Percentiles rank a stretch among this genome's conserved stretches.
Evolutionary conservation across 2,329 filamentous ascomycete genomes (phyloP).

Genomic region (Venturiaceae sp.): DNA sequence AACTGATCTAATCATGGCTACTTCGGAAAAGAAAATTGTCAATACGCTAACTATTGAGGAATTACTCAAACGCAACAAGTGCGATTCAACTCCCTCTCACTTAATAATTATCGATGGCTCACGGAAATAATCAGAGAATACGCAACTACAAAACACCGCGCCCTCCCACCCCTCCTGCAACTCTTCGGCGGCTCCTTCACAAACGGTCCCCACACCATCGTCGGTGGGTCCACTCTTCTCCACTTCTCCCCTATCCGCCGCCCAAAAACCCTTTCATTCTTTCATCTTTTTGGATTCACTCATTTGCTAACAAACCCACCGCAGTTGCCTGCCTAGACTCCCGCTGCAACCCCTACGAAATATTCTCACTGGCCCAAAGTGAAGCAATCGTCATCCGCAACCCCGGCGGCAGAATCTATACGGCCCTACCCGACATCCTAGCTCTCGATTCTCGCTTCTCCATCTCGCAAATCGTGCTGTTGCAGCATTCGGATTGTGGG

Average conservation of each 20-base stretch:
- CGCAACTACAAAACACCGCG: neutral
- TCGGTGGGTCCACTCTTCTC: neutral
- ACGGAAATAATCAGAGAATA: neutral
- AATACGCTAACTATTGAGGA: neutral
- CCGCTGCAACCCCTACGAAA: neutral
- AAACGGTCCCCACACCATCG: neutral
- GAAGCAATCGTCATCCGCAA: neutral
- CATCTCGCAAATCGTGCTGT: neutral
- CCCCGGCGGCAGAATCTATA: neutral
- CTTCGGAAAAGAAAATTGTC: neutral
- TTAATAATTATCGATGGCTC: neutral
- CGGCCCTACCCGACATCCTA: neutral
- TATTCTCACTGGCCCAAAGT: neutral
- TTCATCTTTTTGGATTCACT: neutral
- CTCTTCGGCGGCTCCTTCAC: neutral
- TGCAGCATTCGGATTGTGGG: neutral
- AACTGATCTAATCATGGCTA: neutral
- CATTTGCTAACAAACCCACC: neutral
- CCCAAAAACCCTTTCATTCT: neutral
- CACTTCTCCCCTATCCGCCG: neutral
- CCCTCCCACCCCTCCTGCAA: neutral
- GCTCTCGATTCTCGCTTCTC: neutral
- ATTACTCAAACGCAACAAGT: neutral
- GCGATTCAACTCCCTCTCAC: neutral
- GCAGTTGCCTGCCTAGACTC: neutral